Evolutionary conservation across 129 eudicot genomes (phyloP).

Genomic region (Flaveria sonorensis): DNA sequence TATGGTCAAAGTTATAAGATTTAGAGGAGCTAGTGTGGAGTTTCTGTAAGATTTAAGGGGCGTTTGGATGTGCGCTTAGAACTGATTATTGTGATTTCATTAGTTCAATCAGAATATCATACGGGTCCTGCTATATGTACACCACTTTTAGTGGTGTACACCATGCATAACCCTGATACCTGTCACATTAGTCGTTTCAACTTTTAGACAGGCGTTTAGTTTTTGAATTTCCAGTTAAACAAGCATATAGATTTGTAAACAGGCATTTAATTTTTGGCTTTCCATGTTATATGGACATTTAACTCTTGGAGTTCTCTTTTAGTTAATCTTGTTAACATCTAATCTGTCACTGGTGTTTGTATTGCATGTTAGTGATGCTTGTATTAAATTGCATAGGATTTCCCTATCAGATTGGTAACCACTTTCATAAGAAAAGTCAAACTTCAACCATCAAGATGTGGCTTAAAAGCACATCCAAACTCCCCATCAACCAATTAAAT

Average conservation of each 20-base stretch:
- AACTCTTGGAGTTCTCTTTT: not conserved
- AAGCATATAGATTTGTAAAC: too few relatives aligned
- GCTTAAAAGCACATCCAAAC: not conserved
- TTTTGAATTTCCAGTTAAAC: too few relatives aligned
- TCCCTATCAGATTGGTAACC: not conserved
- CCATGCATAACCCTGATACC: too few relatives aligned
- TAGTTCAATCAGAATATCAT: not conserved
- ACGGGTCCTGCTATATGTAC: too few relatives aligned
- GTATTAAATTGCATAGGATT: not conserved
- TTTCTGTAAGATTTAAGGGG: not conserved
- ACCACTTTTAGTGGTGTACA: too few relatives aligned
- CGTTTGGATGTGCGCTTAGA: not conserved
- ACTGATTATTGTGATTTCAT: not conserved
- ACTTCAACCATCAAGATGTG: not conserved
- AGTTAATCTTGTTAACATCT: too few relatives aligned
- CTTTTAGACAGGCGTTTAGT: too few relatives aligned
- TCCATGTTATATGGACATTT: not conserved
- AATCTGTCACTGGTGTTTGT: too few relatives aligned
- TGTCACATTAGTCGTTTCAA: too few relatives aligned
- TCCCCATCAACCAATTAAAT: not conserved
- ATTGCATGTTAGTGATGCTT: too few relatives aligned
- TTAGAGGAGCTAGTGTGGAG: not conserved
- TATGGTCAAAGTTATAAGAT: constrained; percentile 5
- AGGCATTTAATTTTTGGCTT: too few relatives aligned
- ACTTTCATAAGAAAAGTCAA: not conserved